Percentiles rank a stretch among this genome's conserved stretches.
These are phyloP conservation scores for Acarospora socialis DNA, from an alignment of 2,329 filamentous ascomycete species.

Conservation along the genomic window DNA sequence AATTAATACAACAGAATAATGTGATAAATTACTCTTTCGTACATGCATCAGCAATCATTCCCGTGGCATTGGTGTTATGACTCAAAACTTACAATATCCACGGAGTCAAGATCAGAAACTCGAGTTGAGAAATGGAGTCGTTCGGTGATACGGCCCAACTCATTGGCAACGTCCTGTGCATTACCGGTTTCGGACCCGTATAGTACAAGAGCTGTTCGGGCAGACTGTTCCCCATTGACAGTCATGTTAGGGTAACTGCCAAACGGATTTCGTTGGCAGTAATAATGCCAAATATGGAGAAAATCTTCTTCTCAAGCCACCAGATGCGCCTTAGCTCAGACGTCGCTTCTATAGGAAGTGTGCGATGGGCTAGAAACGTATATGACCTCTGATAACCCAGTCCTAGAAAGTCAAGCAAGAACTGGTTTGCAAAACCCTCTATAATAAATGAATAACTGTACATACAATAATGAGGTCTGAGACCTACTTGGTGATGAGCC, in stretches of 20 bases:
- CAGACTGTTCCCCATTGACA: background rate
- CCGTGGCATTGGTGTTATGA: background rate
- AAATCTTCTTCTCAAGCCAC: no score
- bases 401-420: no score
- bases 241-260: background rate
- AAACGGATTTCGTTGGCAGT: background rate
- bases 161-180: slow-evolving; percentile 77
- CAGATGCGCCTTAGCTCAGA: no score
- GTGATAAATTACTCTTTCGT: slow-evolving; percentile 28
- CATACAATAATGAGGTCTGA: no score
- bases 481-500: no score
- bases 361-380: no score
- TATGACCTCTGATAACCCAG: no score
- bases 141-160: slow-evolving; percentile 60
- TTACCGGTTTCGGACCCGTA: slow-evolving; percentile 96
- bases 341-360: no score
- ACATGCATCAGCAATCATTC: slow-evolving; percentile 4
- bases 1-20: slow-evolving; percentile 52
- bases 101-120: slow-evolving; percentile 62
- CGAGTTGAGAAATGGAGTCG: slow-evolving; percentile 64
- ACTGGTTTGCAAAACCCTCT: no score
- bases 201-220: slow-evolving; percentile 51
- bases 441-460: no score
- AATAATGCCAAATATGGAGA: background rate
- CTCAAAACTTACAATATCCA: slow-evolving; percentile 51